phyloP scores from a whole-genome alignment of 169 alveolate species.

The Plasmodium adleri region DNA sequence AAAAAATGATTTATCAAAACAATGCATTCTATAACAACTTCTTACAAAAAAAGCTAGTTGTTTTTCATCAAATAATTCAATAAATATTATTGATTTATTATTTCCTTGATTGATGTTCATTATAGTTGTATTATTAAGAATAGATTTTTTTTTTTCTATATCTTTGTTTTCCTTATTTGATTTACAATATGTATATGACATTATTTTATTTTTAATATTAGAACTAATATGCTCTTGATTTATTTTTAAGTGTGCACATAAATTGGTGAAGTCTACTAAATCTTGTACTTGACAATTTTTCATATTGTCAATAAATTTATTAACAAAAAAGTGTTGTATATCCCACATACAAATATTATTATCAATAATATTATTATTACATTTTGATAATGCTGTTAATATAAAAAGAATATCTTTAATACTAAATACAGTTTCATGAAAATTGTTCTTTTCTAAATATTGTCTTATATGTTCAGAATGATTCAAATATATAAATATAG shows the following conservation, averaged over 20 bases:
- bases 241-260: slow-evolving; percentile 70
- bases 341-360: neutral
- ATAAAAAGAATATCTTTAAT: slow-evolving; percentile 62
- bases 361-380: neutral
- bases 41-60: slow-evolving; percentile 52
- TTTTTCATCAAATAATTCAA: slow-evolving; percentile 32
- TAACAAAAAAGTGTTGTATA: slow-evolving; percentile 25
- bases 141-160: neutral
- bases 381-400: slow-evolving; percentile 56
- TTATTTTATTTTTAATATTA: slow-evolving; percentile 22
- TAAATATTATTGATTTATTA: slow-evolving; percentile 8
- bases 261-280: slow-evolving; percentile 62
- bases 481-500: slow-evolving; percentile 39
- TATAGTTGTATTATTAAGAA: neutral
- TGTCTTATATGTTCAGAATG: slow-evolving; percentile 38
- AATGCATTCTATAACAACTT: slow-evolving; percentile 74
- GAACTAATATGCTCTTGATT: slow-evolving; percentile 14
- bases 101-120: neutral
- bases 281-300: slow-evolving; percentile 25
- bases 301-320: slow-evolving; percentile 61
- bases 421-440: slow-evolving; percentile 22
- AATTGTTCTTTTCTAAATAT: slow-evolving; percentile 47
- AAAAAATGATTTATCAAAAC: slow-evolving; percentile 64
- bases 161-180: neutral
- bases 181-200: neutral